These are phyloP conservation scores for Talaromyces sp. DNA, from an alignment of 2,329 filamentous ascomycete genomes.

Conservation along the genomic window DNA sequence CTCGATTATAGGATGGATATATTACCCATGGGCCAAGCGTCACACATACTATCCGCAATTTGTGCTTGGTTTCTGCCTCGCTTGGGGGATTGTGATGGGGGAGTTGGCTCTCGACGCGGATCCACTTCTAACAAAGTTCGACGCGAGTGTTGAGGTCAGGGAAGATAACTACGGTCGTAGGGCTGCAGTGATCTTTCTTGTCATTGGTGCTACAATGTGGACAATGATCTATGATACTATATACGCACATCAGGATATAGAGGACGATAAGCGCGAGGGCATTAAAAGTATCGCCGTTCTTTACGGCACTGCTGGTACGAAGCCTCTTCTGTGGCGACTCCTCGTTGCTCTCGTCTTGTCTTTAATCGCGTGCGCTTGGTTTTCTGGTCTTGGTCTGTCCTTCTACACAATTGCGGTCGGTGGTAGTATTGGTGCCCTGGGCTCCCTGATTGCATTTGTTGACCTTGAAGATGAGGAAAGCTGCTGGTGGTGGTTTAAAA, in stretches of 20 bases:
- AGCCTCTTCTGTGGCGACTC: neutral
- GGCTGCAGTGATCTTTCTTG: neutral
- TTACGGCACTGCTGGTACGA: neutral
- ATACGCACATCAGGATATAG: slow-evolving; percentile 88
- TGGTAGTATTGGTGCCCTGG: neutral
- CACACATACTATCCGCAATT: slow-evolving; percentile 84
- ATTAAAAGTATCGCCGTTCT: slow-evolving; percentile 79
- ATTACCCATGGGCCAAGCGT: slow-evolving; percentile 76
- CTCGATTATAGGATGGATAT: slow-evolving; percentile 5
- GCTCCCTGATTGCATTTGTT: neutral
- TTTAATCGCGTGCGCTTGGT: neutral
- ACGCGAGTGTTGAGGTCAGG: neutral
- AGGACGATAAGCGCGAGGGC: slow-evolving; percentile 76
- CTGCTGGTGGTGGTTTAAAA: slow-evolving; percentile 8
- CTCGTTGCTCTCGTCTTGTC: neutral
- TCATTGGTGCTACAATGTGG: slow-evolving; percentile 47
- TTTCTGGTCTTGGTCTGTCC: neutral
- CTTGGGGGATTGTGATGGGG: slow-evolving; percentile 63
- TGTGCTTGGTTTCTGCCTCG: slow-evolving; percentile 79
- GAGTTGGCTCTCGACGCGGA: neutral
- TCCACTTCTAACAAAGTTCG: neutral
- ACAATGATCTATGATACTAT: slow-evolving; percentile 89
- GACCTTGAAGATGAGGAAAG: neutral
- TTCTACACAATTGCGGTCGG: neutral
- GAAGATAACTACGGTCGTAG: no score